A percentile compares a stretch with the other conserved stretches of the same genome.
phyloP scores from a whole-genome alignment of 345 rosid species.

The Dimocarpus longan region DNA sequence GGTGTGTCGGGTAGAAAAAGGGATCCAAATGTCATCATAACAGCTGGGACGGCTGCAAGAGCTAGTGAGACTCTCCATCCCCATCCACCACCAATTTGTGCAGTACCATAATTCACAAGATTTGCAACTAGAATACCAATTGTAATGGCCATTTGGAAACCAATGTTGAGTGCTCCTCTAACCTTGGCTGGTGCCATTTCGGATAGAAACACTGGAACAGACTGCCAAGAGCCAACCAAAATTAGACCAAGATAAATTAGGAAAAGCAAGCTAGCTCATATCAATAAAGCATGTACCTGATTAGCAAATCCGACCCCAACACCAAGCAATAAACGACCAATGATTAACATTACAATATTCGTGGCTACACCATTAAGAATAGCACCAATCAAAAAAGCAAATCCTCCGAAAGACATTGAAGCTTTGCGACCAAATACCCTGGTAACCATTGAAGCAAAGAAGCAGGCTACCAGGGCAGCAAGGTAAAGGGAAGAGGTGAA shows the following conservation, averaged over 20 bases:
- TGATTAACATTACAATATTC: slow-evolving; percentile 51
- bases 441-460: slow-evolving; percentile 57
- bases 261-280: too few relatives aligned
- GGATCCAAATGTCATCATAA: slow-evolving; percentile 69
- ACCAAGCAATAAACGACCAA: slow-evolving; percentile 77
- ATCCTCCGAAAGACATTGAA: slow-evolving; percentile 67
- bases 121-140: slow-evolving; percentile 73
- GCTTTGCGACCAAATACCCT: slow-evolving; percentile 61
- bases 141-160: slow-evolving; percentile 76
- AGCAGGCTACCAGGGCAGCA: slow-evolving; percentile 71
- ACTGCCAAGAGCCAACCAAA: slow-evolving; percentile 23
- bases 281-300: slow-evolving; percentile 40
- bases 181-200: slow-evolving; percentile 82
- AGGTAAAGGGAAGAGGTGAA: slow-evolving; percentile 85
- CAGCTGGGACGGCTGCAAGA: slow-evolving; percentile 66
- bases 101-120: slow-evolving; percentile 62
- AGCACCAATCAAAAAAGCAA: slow-evolving; percentile 62
- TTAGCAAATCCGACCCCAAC: slow-evolving; percentile 84
- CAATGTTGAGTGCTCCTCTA: slow-evolving; percentile 81
- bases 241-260: too few relatives aligned
- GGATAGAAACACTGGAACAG: slow-evolving; percentile 75
- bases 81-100: slow-evolving; percentile 52
- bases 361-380: slow-evolving; percentile 64
- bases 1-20: slow-evolving; percentile 75
- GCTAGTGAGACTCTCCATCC: slow-evolving; percentile 81